Evolutionary conservation across 306 rosid genomes (phyloP).

Genomic region (Betula pendula): DNA sequence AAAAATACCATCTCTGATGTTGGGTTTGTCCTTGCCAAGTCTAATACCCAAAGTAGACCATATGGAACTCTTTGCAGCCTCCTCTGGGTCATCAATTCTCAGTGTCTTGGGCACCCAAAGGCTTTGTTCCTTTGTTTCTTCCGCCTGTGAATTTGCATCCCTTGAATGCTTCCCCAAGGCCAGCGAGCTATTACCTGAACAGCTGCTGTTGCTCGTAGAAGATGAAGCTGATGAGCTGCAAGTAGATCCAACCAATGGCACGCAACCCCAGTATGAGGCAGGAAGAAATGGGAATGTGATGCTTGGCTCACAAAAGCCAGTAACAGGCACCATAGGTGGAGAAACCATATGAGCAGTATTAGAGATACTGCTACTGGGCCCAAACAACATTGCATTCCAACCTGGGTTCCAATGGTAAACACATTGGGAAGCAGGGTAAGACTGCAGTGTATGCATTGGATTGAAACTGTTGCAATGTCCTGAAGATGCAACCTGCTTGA

Average conservation of each 20-base stretch:
- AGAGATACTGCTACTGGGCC: slow-evolving; percentile 25
- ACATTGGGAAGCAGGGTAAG: slow-evolving; percentile 48
- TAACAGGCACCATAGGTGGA: slow-evolving; percentile 41
- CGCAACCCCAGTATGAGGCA: slow-evolving; percentile 34
- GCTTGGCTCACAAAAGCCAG: slow-evolving; percentile 40
- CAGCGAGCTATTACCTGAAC: slow-evolving; percentile 42
- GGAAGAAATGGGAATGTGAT: slow-evolving; percentile 38
- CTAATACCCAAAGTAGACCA: slow-evolving; percentile 54
- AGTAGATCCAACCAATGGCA: slow-evolving; percentile 40
- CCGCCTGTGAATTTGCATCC: slow-evolving; percentile 40
- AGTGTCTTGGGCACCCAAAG: slow-evolving; percentile 72
- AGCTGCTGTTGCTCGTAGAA: slow-evolving; percentile 29
- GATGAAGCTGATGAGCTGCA: slow-evolving; percentile 43
- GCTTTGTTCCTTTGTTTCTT: slow-evolving; percentile 35
- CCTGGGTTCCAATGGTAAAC: slow-evolving; percentile 47
- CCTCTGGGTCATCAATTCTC: slow-evolving; percentile 57
- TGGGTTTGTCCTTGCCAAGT: slow-evolving; percentile 36
- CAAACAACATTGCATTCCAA: slow-evolving; percentile 43
- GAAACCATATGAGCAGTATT: slow-evolving; percentile 29
- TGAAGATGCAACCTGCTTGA: slow-evolving; percentile 28
- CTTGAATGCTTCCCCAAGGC: slow-evolving; percentile 63
- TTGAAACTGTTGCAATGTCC: slow-evolving; percentile 22
- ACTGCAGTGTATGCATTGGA: slow-evolving; percentile 39
- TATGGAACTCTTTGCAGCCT: slow-evolving; percentile 63
- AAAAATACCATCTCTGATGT: slow-evolving; percentile 50